Percentiles rank a stretch among this genome's conserved stretches.
These are phyloP conservation scores for Mangifera indica DNA, from an alignment of 345 rosid genomes.

Conservation along the genomic window DNA sequence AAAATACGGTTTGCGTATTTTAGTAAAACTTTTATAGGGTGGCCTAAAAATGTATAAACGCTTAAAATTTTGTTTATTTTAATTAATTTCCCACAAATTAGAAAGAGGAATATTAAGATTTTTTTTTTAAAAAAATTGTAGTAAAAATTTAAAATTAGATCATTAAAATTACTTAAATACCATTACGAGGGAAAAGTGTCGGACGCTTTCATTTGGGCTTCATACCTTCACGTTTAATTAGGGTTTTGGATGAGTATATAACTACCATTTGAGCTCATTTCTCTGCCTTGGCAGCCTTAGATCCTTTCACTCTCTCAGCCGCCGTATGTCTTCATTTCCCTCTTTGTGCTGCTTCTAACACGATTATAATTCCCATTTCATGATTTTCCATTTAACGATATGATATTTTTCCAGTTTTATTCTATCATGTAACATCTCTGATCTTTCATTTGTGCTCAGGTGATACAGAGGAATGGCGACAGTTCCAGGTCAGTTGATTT, in stretches of 20 bases:
- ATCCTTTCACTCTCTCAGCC: neutral
- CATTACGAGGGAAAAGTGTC: no score
- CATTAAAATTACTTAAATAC: no score
- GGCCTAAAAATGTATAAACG: no score
- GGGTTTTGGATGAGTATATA: conserved; percentile 16
- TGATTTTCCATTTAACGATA: neutral
- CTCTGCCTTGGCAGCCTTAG: neutral
- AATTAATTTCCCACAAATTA: no score
- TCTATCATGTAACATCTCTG: neutral
- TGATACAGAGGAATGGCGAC: conserved; percentile 48
- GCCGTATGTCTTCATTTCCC: neutral
- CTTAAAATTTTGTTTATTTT: no score
- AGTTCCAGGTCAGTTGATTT: conserved; percentile 65
- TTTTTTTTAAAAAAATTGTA: no score
- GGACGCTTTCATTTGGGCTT: no score
- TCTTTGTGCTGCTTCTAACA: neutral
- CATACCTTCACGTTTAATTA: no score
- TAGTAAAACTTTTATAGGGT: no score
- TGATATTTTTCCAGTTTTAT: neutral
- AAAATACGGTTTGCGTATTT: no score
- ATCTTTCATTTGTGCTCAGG: neutral
- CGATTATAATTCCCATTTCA: neutral
- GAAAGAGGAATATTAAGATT: no score
- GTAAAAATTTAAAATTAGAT: no score
- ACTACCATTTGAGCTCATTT: neutral